Percentiles rank a stretch among this genome's conserved stretches.
Conservation (phyloP, 345 rosid species). For the Streptanthus diversifolius region DNA sequence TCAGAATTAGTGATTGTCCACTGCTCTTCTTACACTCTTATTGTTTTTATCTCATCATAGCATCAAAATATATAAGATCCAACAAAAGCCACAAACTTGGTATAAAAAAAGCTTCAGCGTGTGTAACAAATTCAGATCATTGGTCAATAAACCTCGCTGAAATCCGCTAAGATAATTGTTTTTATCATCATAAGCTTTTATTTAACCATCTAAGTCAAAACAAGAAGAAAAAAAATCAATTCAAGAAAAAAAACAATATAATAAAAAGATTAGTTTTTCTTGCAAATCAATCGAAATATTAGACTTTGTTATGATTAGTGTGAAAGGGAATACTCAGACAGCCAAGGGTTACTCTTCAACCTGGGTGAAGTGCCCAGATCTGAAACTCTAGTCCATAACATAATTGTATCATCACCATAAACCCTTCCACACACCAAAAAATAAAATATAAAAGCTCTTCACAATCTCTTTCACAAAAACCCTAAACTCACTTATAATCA, state of each 20-base stretch:
- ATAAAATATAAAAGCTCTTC: not conserved
- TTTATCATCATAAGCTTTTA: constrained; percentile 76
- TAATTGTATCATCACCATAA: constrained; percentile 60
- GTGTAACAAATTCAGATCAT: constrained; percentile 97
- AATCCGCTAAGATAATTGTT: constrained; percentile 88
- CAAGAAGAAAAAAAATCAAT: not conserved
- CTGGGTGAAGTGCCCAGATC: constrained; percentile 61
- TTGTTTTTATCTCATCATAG: constrained; percentile 70
- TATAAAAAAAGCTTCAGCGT: constrained; percentile 65
- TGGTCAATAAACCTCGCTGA: constrained; percentile 66
- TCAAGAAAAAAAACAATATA: too few relatives aligned
- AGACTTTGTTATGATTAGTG: not conserved
- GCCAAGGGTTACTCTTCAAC: constrained; percentile 99
- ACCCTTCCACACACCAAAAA: not conserved
- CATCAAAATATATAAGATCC: constrained; percentile 15
- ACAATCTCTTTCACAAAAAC: not conserved
- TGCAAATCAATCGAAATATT: not conserved
- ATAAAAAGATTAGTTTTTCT: too few relatives aligned
- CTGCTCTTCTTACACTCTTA: constrained; percentile 57
- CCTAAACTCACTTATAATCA: not conserved
- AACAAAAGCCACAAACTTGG: not conserved
- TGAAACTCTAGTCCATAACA: constrained; percentile 97
- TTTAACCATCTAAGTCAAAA: not conserved
- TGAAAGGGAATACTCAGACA: constrained; percentile 70
- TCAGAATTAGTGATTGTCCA: constrained; percentile 39